Percentiles rank a stretch among this genome's conserved stretches.
These are phyloP conservation scores for Fusarium agapanthi DNA, from an alignment of 2,329 filamentous ascomycete genomes.

Conservation along the genomic window DNA sequence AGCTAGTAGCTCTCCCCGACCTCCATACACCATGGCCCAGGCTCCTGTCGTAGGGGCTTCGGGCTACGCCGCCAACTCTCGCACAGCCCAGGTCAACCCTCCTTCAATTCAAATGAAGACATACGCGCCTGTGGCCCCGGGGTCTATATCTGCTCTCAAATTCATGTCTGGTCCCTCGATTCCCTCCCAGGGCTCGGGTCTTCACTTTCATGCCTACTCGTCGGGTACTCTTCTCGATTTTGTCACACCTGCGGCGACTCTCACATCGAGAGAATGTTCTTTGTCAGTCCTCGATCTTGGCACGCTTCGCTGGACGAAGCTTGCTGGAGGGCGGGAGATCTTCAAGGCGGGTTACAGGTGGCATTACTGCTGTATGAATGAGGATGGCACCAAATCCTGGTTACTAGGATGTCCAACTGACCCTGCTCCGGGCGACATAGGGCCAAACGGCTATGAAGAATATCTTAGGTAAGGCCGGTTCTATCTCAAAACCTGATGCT, in stretches of 20 bases:
- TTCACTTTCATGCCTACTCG: slow-evolving; percentile 94
- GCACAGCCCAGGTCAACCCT: slow-evolving; percentile 72
- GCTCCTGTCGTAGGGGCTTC: slow-evolving; percentile 65
- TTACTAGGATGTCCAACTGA: slow-evolving; percentile 91
- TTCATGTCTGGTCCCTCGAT: slow-evolving; percentile 85
- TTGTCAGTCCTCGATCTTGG: slow-evolving; percentile 88
- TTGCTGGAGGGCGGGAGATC: slow-evolving; percentile 93
- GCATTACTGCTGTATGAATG: slow-evolving; percentile 98
- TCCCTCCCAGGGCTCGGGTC: slow-evolving; percentile 87
- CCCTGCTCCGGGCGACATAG: slow-evolving; percentile 68
- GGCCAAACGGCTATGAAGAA: slow-evolving; percentile 80
- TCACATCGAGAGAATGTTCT: slow-evolving; percentile 86
- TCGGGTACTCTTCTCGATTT: slow-evolving; percentile 94
- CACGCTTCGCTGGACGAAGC: slow-evolving; percentile 89
- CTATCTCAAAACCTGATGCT: background rate
- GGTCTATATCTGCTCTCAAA: slow-evolving; percentile 87
- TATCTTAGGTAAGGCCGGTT: slow-evolving; percentile 70
- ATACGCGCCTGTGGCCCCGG: slow-evolving; percentile 87
- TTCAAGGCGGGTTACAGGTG: slow-evolving; percentile 93
- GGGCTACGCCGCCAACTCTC: slow-evolving; percentile 73
- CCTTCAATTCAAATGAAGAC: slow-evolving; percentile 72
- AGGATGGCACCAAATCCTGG: slow-evolving; percentile 96
- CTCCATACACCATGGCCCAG: slow-evolving; percentile 60
- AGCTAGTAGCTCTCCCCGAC: slow-evolving; percentile 60
- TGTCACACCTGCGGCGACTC: slow-evolving; percentile 89